Percentiles rank a stretch among this genome's conserved stretches.
phyloP scores from a whole-genome alignment of 2,329 filamentous ascomycete genomes.

The Pseudogymnoascus sp. region DNA sequence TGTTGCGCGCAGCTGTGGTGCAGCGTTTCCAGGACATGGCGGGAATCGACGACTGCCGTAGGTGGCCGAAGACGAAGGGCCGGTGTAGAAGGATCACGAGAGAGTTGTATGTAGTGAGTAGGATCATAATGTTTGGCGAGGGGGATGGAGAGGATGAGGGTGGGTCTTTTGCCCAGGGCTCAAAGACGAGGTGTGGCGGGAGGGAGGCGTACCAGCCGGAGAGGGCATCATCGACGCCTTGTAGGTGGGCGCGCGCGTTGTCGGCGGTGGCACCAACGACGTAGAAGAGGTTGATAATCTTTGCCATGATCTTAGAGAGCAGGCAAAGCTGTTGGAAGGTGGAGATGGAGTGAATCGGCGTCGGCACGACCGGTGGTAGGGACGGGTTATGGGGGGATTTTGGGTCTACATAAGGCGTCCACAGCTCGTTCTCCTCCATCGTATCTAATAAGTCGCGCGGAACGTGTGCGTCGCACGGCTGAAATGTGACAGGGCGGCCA shows the following conservation, averaged over 20 bases:
- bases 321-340: slow-evolving; percentile 30
- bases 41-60: slow-evolving; percentile 20
- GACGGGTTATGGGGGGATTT: neutral
- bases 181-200: slow-evolving; percentile 19
- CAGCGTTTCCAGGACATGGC: slow-evolving; percentile 28
- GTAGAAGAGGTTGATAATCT: slow-evolving; percentile 31
- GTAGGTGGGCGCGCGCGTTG: slow-evolving; percentile 22
- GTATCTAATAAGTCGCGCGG: slow-evolving; percentile 20
- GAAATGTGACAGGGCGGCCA: slow-evolving; percentile 22
- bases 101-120: slow-evolving; percentile 32
- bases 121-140: slow-evolving; percentile 26
- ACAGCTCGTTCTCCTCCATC: slow-evolving; percentile 21
- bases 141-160: neutral
- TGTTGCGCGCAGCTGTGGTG: slow-evolving; percentile 28
- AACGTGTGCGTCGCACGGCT: slow-evolving; percentile 20
- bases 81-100: slow-evolving; percentile 37
- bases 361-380: neutral
- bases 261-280: slow-evolving; percentile 21
- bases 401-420: slow-evolving; percentile 10
- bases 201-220: slow-evolving; percentile 23
- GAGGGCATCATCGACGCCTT: slow-evolving; percentile 24
- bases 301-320: slow-evolving; percentile 31
- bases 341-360: slow-evolving; percentile 26
- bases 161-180: slow-evolving; percentile 20
- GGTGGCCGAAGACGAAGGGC: slow-evolving; percentile 29